Base-by-base conservation (phyloP, 345 rosid genomes). In the Dipteronia sinensis region DNA sequence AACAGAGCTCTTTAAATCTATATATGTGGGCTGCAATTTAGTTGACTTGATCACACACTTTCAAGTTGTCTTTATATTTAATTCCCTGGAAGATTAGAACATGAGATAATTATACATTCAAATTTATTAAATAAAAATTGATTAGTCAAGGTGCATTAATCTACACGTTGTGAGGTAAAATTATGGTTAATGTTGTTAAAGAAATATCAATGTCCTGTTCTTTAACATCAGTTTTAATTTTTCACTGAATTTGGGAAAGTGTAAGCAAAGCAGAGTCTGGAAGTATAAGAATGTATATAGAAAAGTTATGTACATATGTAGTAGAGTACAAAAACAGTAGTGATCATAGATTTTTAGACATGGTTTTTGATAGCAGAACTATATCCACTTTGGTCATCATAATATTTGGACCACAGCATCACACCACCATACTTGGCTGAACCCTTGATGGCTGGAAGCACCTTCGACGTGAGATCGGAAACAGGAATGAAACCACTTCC, bases 391-490 rank as follows among this genome's bases (percentile, higher is more conserved):
- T 34, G 38, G n/a, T 71, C 73, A 62, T 84, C 81, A 76, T 78
- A 78, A 19, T 67, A 78, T 29, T 73, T 81, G 10, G 82, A 81
- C 84, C 85, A 84, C 53, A 78, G 73, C 77, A 84, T 79, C 67
- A 81, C 79, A 1, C 82, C 87, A 51, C 85, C 87, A 64, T 84
- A 81, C 20, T 79, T 81, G 19, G 44, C 7, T 11, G 84, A 76
- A 12, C 65, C 66, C 13, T 81, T 84, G 11, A 81, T 81, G 20
- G 71, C 55, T 0, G 85, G 85, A 2, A 81, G 76, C 10, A 81
- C 78, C 2, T 68, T 59, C 2, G 73, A 75, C 3, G 53, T 80
- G 19, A 81, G 82, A 46, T 74, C 83, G 20, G 16, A 13, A 13
- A 0, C 79, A 1, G 79, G 79, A 63, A 83, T 83, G 55, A 80